Evolutionary conservation across 176 grass and related monocot species (phyloP), one percentile per base, ranked within the genome.

Genomic region (Oryza officinalis): DNA sequence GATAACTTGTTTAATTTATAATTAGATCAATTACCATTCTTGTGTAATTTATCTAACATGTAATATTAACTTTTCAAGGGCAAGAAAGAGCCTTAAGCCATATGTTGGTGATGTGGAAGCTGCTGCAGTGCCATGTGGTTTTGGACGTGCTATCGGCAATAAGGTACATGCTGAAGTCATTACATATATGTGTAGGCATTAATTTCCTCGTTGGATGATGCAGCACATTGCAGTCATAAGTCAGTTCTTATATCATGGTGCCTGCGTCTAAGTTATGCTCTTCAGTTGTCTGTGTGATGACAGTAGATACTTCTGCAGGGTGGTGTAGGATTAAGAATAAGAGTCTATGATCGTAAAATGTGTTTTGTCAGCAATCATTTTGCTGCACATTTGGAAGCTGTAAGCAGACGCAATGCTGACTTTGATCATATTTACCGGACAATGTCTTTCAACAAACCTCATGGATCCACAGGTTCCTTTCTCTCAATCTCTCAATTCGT

Each of bases 311-410:
- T 85, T 74, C 54, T 89, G 72, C 87, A 98, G 96, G 93, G 96
- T 90, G 93, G 91, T 80, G 96, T 98, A 85, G 96, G 96, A 67
- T 86, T 98, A 84, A 98, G 91, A 87, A 98, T 98, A 86, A 98
- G 93, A 87, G 96, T 98, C 75, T 95, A 98, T 73, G 85, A 94
- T 76, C 90, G 91, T 61, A 81, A 81, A 80, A 95, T 98, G 84
- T 98, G 96, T 84, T 98, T 98, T 71, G 93, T 95, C 71, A 98
- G 92, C 71, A 94, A 92, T 77, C 96, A 98, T 95, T 98, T 95
- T 87, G 93, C 96, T 71, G 93, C 96, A 88, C 96, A 98, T 91
- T 83, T 95, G 63, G 96, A 98, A 88, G 93, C 91, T 5, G 91
- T 98, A 81, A 95, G 82, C 87, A 86, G 93, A 66, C 87, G 96